Evolutionary conservation across 148 eudicot species (phyloP), one percentile per base, ranked within the genome.

Genomic region (Chenopodium album): DNA sequence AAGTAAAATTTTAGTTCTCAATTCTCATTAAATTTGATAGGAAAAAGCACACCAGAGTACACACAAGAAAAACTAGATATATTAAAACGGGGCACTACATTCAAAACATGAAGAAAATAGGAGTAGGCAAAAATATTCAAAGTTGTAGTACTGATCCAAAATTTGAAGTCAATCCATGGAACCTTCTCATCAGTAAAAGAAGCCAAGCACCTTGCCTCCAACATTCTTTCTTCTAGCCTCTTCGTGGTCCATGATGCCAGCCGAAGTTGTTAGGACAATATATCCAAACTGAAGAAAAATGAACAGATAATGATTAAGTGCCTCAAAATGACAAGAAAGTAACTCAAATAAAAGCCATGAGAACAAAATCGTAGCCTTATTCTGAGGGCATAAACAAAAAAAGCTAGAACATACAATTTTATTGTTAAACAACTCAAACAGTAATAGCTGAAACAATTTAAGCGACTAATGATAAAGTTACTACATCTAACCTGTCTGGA

Each of bases 191-290:
- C 82, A 91, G 86, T 91, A 90, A 74, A 92, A 90, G 88, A 91
- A 91, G 75, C 92, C 94, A 37, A 91, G 92, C 32, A 91, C 92
- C 87, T 91, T 91, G 73, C 94, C 94, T 78, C 94, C 94, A 76
- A 89, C 92, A 77, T 92, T 92, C 87, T 92, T 92, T 82, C 94
- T 90, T 79, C 94, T 86, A 11, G 92, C 94, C 82, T 92, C 94
- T 78, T 92, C 94, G 26, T 92, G 94, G 67, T 92, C 94, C 94
- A 92, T 92, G 78, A 92, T 92, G 28, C 94, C 94, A 16, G 92
- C 94, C 46, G 92, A 90, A 23, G 94, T 91, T 37, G 94, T 91
- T 56, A 91, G 88, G 74, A 91, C 92, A 71, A 91, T 91, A 73
- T 90, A 92, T 20, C 94, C 94, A 83, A 92, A 90, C 94, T 92